Conservation (phyloP, 352 stramenopile genomes). For the Plasmopara halstedii region DNA sequence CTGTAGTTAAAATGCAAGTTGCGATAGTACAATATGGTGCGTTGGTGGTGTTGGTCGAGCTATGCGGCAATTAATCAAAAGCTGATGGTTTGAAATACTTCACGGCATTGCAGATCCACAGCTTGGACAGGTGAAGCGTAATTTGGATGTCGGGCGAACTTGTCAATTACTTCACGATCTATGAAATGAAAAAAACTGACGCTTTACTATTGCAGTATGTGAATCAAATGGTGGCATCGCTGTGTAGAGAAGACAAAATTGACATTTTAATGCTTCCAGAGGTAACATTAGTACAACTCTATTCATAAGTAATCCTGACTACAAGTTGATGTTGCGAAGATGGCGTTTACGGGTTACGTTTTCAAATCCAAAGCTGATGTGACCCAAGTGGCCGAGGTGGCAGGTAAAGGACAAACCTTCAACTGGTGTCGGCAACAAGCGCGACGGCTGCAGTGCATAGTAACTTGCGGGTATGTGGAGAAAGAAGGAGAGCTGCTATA, state of each 20-base stretch:
- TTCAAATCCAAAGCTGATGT: constrained; percentile 52
- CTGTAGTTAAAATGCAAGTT: constrained; percentile 35
- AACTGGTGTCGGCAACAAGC: constrained; percentile 62
- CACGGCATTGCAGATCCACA: constrained; percentile 41
- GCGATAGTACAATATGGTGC: constrained; percentile 78
- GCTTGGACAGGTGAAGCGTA: constrained; percentile 53
- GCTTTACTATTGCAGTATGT: constrained; percentile 34
- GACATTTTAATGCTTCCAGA: constrained; percentile 77
- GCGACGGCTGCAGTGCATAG: constrained; percentile 47
- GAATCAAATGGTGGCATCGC: constrained; percentile 46
- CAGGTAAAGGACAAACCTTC: constrained; percentile 48
- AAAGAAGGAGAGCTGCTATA: constrained; percentile 33
- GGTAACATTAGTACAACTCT: constrained; percentile 18
- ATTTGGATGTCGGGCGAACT: constrained; percentile 41
- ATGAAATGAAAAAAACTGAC: too few species aligned
- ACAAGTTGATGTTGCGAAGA: constrained; percentile 27
- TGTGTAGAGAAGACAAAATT: constrained; percentile 37
- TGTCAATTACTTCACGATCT: too few species aligned
- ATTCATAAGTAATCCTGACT: not conserved
- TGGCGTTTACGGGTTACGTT: constrained; percentile 79
- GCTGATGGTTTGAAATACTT: not conserved
- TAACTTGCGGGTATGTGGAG: constrained; percentile 71
- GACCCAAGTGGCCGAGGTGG: constrained; percentile 50
- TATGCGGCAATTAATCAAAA: not conserved
- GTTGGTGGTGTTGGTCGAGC: constrained; percentile 5